Evolutionary conservation across 139 green algal species (phyloP).

Genomic region (Diplosphaera chodatii): DNA sequence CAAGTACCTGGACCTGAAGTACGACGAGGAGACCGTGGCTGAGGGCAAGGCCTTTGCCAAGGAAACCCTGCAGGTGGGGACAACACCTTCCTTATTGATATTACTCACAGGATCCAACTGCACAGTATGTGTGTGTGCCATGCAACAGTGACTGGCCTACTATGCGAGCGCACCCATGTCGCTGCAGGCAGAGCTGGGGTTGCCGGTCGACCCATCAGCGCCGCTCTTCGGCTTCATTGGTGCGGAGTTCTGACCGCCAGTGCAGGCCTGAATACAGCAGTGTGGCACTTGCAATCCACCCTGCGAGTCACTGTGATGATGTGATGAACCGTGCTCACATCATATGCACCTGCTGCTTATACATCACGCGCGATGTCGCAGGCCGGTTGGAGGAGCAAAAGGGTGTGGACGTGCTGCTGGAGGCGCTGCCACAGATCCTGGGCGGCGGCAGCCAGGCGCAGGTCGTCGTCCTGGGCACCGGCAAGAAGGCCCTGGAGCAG

Average conservation of each 20-base stretch:
- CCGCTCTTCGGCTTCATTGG: constrained; percentile 90
- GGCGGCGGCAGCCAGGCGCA: constrained; percentile 32
- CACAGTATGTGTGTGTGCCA: too few species aligned
- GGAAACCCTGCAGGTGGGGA: constrained; percentile 48
- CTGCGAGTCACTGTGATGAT: too few species aligned
- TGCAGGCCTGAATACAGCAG: too few species aligned
- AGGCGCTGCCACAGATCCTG: constrained; percentile 74
- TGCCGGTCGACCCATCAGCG: constrained; percentile 66
- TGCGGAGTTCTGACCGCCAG: too few species aligned
- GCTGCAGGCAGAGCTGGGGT: constrained; percentile 60
- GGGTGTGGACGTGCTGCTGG: constrained; percentile 94
- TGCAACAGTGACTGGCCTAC: too few species aligned
- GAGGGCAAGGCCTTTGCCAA: constrained; percentile 90
- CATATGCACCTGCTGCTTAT: too few species aligned
- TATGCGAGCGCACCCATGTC: too few species aligned
- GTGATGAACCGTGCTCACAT: too few species aligned
- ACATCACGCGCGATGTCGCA: too few species aligned
- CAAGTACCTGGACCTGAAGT: constrained; percentile 94
- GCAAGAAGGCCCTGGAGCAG: constrained; percentile 83
- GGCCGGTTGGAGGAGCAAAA: constrained; percentile 97
- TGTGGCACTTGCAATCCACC: too few species aligned
- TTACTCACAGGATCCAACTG: too few species aligned
- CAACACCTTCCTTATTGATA: too few species aligned
- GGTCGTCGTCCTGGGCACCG: constrained; percentile 90
- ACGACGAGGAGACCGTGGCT: constrained; percentile 72